These are phyloP conservation scores for Benincasa hispida DNA, from an alignment of 306 rosid genomes.

Conservation along the genomic window DNA sequence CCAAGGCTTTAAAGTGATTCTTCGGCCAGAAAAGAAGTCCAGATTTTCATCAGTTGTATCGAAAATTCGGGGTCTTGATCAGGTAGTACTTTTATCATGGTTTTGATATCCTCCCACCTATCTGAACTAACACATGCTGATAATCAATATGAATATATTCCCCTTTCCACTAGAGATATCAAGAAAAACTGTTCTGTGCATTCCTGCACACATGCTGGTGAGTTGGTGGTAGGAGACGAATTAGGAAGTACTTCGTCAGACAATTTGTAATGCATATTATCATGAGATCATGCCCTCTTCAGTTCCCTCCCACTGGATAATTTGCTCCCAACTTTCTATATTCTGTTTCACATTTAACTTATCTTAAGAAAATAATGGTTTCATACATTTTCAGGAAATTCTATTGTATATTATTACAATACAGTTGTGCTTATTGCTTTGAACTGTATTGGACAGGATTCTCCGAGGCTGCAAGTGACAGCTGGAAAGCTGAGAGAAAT, in stretches of 20 bases:
- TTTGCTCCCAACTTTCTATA: not conserved
- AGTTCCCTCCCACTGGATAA: not conserved
- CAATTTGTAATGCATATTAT: not conserved
- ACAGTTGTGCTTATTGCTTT: not conserved
- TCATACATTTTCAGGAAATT: not conserved
- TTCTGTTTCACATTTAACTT: not conserved
- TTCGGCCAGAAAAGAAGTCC: slow-evolving; percentile 87
- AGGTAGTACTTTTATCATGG: slow-evolving; percentile 34
- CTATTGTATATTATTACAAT: not conserved
- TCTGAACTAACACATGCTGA: not conserved
- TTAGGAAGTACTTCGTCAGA: not conserved
- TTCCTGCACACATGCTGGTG: not conserved
- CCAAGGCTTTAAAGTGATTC: slow-evolving; percentile 81
- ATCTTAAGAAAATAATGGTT: not conserved
- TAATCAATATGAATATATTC: not conserved
- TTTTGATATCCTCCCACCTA: not conserved
- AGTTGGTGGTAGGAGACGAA: not conserved
- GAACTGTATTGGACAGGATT: slow-evolving; percentile 42
- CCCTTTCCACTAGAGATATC: not conserved
- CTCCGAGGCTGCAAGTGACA: slow-evolving; percentile 84
- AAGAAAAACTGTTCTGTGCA: not conserved
- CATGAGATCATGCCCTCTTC: not conserved
- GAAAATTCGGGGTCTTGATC: slow-evolving; percentile 93
- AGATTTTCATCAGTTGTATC: slow-evolving; percentile 89
- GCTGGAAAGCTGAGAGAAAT: slow-evolving; percentile 96